Evolutionary conservation across 2,329 filamentous ascomycete genomes (phyloP), one percentile per base, ranked within the genome.

Genomic region (Exophiala xenobiotica): DNA sequence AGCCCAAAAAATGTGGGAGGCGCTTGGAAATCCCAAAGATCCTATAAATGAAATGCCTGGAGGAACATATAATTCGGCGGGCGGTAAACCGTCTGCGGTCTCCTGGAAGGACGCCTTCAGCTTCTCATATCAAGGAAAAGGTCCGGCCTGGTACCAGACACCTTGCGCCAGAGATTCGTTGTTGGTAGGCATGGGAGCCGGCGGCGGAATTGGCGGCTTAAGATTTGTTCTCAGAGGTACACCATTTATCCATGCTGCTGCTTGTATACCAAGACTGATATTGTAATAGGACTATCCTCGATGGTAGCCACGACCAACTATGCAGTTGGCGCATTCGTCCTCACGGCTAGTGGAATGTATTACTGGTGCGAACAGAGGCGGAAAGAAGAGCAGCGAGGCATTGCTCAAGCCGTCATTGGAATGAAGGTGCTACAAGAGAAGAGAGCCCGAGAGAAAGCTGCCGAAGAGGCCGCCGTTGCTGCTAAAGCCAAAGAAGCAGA

Each of bases 121-220:
- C 27, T 63, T 60, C 42, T 79, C 82, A 56, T 83, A 83, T 55
- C 65, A 77, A 31, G 76, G 85, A 31, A 88, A 92, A 63, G 87
- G 91, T 58, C 69, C 82, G 38, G 81, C 82, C 38, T 75, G 95
- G 46, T 85, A 91, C 68, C 86, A 87, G 68, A 80, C 83, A 51
- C 92, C 92, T 0, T 97, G 93, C 69, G 87, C 89, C 16, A 79
- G 91, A 55, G 86, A 95, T 65, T 86, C 88, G 2, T 76, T 96
- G 46, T 74, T 97, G 61, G 83, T 87, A 1, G 93, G 90, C 19
- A 95, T 99, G 63, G 87, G 82, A 1, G 79, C 82, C 2, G 93
- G 89, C 3, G 87, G 90, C 57, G 86, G 80, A 3, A 71, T 89
- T 24, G 92, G 91, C 48, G 86, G 84, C 52, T 64, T 91, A 48